A percentile compares a stretch with the other conserved stretches of the same genome.
Conservation (phyloP, 768 basidiomycete species). For the Lactifluus echinatus region DNA sequence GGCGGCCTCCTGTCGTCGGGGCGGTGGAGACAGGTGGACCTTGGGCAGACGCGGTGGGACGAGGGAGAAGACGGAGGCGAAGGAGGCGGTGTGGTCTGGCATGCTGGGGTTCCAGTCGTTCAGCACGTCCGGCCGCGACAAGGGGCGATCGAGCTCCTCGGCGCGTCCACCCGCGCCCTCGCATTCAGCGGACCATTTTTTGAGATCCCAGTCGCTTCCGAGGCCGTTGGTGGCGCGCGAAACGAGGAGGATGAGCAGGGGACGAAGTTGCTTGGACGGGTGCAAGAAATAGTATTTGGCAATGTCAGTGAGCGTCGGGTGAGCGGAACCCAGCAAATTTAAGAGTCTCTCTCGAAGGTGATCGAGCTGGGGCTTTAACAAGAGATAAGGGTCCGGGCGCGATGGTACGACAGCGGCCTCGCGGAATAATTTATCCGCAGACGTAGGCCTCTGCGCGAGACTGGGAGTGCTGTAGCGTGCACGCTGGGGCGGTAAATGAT, state of each 20-base stretch:
- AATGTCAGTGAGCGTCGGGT: slow-evolving; percentile 79
- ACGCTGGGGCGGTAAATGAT: background rate
- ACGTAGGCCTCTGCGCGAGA: slow-evolving; percentile 13
- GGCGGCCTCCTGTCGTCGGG: slow-evolving; percentile 23
- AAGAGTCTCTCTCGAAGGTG: slow-evolving; percentile 65
- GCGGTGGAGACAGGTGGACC: slow-evolving; percentile 29
- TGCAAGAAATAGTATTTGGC: slow-evolving; percentile 90
- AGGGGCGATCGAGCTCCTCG: slow-evolving; percentile 67
- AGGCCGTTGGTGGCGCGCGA: slow-evolving; percentile 90
- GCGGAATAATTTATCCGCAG: background rate
- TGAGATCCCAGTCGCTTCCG: slow-evolving; percentile 52
- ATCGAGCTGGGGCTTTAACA: slow-evolving; percentile 67
- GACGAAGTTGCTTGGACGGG: slow-evolving; percentile 85
- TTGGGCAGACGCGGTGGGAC: slow-evolving; percentile 41
- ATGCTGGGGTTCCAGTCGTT: slow-evolving; percentile 89
- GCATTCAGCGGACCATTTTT: slow-evolving; percentile 49
- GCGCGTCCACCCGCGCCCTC: slow-evolving; percentile 46
- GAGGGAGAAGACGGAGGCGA: slow-evolving; percentile 40
- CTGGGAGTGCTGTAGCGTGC: slow-evolving; percentile 6
- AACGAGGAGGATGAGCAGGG: slow-evolving; percentile 83
- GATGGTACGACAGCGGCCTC: background rate
- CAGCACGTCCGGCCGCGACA: slow-evolving; percentile 71
- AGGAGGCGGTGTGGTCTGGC: slow-evolving; percentile 68
- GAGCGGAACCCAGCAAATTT: slow-evolving; percentile 75
- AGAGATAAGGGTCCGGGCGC: slow-evolving; percentile 53